Conservation (phyloP, 306 rosid species). For the Herpetospermum pedunculosum region DNA sequence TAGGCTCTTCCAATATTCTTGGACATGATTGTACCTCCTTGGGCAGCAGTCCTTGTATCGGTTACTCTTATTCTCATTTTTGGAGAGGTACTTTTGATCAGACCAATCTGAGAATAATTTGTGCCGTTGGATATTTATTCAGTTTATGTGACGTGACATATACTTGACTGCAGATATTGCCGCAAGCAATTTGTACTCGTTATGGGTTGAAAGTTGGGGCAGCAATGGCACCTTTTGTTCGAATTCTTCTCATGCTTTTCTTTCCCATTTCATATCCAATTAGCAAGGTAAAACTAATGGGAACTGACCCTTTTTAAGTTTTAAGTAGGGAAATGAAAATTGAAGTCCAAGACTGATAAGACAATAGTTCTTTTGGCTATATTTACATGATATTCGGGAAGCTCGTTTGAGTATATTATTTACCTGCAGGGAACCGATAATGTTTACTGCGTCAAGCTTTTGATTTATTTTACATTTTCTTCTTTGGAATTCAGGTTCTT, state of each 20-base stretch:
- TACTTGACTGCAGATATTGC: conserved; percentile 56
- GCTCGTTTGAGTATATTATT: neutral
- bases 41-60: conserved; percentile 71
- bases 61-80: conserved; percentile 84
- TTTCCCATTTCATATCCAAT: conserved; percentile 84
- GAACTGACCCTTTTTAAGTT: neutral
- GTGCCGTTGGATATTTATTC: neutral
- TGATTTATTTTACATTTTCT: neutral
- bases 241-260: conserved; percentile 63
- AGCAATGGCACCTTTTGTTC: conserved; percentile 79
- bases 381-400: neutral
- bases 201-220: conserved; percentile 90
- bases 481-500: conserved; percentile 41
- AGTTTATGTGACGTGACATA: neutral
- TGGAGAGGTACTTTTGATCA: conserved; percentile 59
- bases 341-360: neutral
- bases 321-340: neutral
- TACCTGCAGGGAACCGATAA: neutral
- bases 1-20: conserved; percentile 92
- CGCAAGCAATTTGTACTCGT: conserved; percentile 88
- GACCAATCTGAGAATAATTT: neutral
- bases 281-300: conserved; percentile 53
- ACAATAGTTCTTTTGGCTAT: neutral
- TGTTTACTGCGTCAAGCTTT: neutral
- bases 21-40: conserved; percentile 72